Base-by-base conservation (phyloP, 2,329 filamentous ascomycete genomes). In the Arthrobotrys iridis region DNA sequence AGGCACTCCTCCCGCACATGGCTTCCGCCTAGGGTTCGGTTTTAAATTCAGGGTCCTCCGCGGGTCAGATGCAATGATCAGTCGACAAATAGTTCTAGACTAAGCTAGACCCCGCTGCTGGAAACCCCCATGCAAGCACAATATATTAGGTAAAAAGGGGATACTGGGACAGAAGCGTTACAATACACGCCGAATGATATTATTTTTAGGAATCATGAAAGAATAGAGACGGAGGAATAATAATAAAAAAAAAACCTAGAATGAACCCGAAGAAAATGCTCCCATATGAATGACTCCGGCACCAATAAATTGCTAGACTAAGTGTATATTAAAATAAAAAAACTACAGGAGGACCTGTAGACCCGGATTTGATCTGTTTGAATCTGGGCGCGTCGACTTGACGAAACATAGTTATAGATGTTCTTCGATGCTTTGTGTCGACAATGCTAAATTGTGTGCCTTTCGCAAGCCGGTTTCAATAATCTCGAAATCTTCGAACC, bases 281-380 rank as follows among this genome's bases (percentile, higher is more conserved):
- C 52, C 63, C 28, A 55, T 35, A 33, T 20, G 30, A 24, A 67
- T 43, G 18, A 59, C 40, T 41, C 40, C 43, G 43, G 50, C 37
- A 67, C 63, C 50, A 13, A 37, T 67, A 26, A 24, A 58, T 41
- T 58, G 50, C 63, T 67, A 58, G 40, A 59, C 28, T 30, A 37
- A 43, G 37, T 41, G n/a, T 26, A 35, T 7, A 15, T 2, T 55
- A 15, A 22, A n/a, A 45, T 28, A 45, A 45, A 22, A 15, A 57
- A 57, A 15, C 11, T 7, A n/a, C n/a, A n/a, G 4, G 15, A 7
- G 28, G 13, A n/a, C 28, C 1, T 13, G 28, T 15, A 8, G 18
- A 55, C 15, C 30, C 30, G 50, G 15, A 3, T 55, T 22, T n/a
- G n/a, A n/a, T n/a, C n/a, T n/a, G n/a, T n/a, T n/a, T n/a, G n/a